phyloP scores from a whole-genome alignment of 106 monocot species.

The Alisma plantagoaquatica region DNA sequence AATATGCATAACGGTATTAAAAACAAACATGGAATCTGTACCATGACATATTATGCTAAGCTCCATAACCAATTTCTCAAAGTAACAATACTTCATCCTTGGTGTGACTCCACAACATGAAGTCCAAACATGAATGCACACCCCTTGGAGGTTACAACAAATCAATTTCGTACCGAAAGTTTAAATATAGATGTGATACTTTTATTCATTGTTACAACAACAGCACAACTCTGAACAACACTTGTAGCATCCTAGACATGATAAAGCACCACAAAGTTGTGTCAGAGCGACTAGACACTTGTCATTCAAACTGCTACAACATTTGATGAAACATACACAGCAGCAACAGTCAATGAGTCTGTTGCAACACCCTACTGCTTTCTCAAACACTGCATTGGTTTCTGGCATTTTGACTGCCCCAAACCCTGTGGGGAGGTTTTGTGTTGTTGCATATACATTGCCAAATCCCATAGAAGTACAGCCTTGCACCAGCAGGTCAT shows the following conservation, averaged over 20 bases:
- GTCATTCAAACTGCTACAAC: slow-evolving; percentile 56
- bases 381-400: slow-evolving; percentile 17
- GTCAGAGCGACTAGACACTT: slow-evolving; percentile 33
- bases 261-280: slow-evolving; percentile 52
- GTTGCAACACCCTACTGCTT: slow-evolving; percentile 56
- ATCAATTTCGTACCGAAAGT: no score
- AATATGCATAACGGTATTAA: no score
- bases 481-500: slow-evolving; percentile 5
- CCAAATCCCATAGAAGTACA: slow-evolving; percentile 51
- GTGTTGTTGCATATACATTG: slow-evolving; percentile 37
- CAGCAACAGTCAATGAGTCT: slow-evolving; percentile 50
- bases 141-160: no score
- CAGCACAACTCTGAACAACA: slow-evolving; percentile 62
- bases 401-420: slow-evolving; percentile 24
- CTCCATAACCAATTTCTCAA: no score
- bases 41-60: no score
- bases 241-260: slow-evolving; percentile 58
- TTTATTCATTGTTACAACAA: neutral
- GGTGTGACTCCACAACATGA: no score
- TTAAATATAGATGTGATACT: no score
- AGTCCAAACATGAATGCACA: no score
- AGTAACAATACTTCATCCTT: no score
- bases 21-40: no score
- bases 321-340: slow-evolving; percentile 55
- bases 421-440: slow-evolving; percentile 48